Evolutionary conservation across 1,284 basidiomycete genomes (phyloP), one percentile per base, ranked within the genome.

Genomic region (Cutaneotrichosporon spelunceum): DNA sequence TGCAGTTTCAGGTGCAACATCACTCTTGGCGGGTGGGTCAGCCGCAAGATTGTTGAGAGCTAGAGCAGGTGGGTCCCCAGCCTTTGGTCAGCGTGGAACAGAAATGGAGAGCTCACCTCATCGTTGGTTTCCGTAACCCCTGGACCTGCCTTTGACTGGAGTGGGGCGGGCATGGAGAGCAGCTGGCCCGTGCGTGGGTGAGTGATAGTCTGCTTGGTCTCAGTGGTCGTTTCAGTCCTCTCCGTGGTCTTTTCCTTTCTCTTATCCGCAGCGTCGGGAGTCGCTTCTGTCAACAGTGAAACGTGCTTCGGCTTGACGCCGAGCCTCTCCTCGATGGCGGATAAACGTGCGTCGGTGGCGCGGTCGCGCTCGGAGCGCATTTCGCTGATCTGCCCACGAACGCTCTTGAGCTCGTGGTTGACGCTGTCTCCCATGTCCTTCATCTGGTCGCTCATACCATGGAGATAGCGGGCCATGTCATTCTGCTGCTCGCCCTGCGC

Each of bases 361-460:
- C 61, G 39, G 53, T 78, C 70, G 62, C 74, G 75, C 33, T 59
- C 69, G 56, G 70, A 60, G 21, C 76, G 70, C 9, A 79, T 69
- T 19, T 66, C 57, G 45, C 65, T 69, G 39, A 79, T 72, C 44
- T 77, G 70, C 29, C 65, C 69, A 24, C 78, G 67, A 11, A 79
- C 70, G 10, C 69, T 69, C 33, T 68, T 68, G 4, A 79, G 68
- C 56, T 78, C 75, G 19, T 66, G 56, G 13, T 72, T 66, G 4
- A 70, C 58, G 4, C 66, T 68, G 13, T 67, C 64, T 14, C 69
- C 64, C 44, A 70, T 71, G 39, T 72, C 67, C 39, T 70, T 70
- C 61, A 79, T 72, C 39, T 76, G 75, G 47, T 76, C 75, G 36
- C 70, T 72, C 67, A 79, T 72, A 24, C 73, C 72, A 49, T 78